Evolutionary conservation across 2,329 filamentous ascomycete species (phyloP), one percentile per base, ranked within the genome.

Genomic region (Coniochaeta sp.): DNA sequence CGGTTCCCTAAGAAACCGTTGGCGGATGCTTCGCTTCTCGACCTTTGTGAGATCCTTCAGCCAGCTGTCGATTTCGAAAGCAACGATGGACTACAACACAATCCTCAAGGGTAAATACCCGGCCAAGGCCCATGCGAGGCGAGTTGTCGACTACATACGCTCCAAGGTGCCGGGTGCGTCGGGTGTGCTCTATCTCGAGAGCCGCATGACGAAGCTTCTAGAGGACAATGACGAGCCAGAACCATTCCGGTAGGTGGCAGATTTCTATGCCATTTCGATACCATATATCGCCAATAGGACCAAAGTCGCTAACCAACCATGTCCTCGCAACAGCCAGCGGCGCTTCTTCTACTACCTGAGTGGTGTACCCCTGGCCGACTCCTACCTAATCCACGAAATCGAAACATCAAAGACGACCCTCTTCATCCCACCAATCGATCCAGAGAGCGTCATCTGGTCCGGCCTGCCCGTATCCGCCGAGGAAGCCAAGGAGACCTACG

Each of bases 341-440:
- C 88, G 95, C 60, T 90, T 87, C 73, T 99, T 99, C 78, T 97
- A 90, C 83, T 99, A 99, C 75, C 81, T 98, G 52, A 93, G 91
- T 26, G 95, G 95, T 67, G 96, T 80, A 70, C 82, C 87, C 63
- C 81, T 96, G 33, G 84, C 93, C 62, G 92, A 97, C 74, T 89
- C 89, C 68, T 87, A 88, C 71, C 83, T 91, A 62, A 83, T 88
- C 60, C 96, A 97, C 78, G 88, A 96, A 65, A 88, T 96, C 61
- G 79, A 83, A 54, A 81, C 84, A 56, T 82, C 86, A 65, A 85
- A 86, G 67, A 84, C 93, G 44, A 96, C 88, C 2, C 85, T 99
- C 57, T 99, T 93, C 77, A 93, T 99, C 67, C 93, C 95, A 1
- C 90, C 92, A 17, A 84, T 93, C 68, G 87, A 96, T 67, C 84